phyloP scores from a whole-genome alignment of 1,139 yeast species.

The Candida labiduridarum region DNA sequence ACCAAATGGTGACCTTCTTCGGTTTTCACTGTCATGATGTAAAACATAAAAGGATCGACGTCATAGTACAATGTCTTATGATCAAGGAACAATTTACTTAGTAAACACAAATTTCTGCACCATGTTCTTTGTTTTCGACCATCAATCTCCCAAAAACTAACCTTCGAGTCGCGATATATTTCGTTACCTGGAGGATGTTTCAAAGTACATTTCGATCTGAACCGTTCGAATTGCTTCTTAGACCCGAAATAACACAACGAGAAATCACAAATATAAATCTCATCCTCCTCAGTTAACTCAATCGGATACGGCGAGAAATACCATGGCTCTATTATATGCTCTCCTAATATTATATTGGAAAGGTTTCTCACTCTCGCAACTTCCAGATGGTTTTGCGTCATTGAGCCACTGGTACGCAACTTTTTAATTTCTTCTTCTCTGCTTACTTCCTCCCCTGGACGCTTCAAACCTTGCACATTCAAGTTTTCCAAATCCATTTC shows the following conservation, averaged over 20 bases:
- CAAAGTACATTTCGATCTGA: conserved; percentile 80
- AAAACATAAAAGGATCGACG: conserved; percentile 94
- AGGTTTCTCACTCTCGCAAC: conserved; percentile 90
- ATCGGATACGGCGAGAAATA: conserved; percentile 96
- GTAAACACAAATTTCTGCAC: conserved; percentile 91
- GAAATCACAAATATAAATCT: conserved; percentile 87
- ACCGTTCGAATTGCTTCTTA: conserved; percentile 86
- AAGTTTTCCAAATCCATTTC: conserved; percentile 85
- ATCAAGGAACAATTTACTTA: conserved; percentile 86
- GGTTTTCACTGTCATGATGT: conserved; percentile 90
- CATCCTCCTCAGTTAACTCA: conserved; percentile 90
- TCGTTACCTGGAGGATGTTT: conserved; percentile 99
- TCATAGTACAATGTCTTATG: conserved; percentile 96
- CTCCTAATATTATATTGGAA: conserved; percentile 77
- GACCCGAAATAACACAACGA: conserved; percentile 89
- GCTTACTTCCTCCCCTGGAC: conserved; percentile 70
- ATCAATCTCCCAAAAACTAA: conserved; percentile 88
- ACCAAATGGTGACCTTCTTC: conserved; percentile 92
- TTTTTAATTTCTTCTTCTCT: conserved; percentile 93
- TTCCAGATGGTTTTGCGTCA: conserved; percentile 90
- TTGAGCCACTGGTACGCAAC: conserved; percentile 89
- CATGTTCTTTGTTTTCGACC: conserved; percentile 94
- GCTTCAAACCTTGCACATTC: conserved; percentile 76
- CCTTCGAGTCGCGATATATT: conserved; percentile 83
- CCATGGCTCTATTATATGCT: conserved; percentile 96